Evolutionary conservation across 129 eudicot species (phyloP).

Genomic region (Pittosporum tobira): DNA sequence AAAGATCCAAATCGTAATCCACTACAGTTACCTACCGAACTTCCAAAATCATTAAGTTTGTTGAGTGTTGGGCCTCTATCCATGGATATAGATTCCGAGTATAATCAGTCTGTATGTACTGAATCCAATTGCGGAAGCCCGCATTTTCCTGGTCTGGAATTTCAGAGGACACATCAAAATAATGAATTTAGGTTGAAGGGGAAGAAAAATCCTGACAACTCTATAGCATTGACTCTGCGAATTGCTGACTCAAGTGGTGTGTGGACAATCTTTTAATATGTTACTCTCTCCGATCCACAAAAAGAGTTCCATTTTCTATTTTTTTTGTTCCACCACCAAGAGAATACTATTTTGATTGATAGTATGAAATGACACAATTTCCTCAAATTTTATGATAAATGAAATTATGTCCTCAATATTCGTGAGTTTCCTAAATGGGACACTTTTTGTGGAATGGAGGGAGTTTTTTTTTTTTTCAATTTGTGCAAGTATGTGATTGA

Average conservation of each 20-base stretch:
- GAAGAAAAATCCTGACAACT: conserved; percentile 35
- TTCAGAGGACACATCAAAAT: conserved; percentile 34
- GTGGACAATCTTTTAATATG: conserved; percentile 1
- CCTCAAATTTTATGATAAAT: too few relatives aligned
- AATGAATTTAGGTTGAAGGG: conserved; percentile 43
- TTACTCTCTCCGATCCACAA: neutral
- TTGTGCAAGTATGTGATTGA: neutral
- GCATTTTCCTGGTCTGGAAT: conserved; percentile 28
- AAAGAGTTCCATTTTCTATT: too few relatives aligned
- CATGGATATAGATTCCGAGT: conserved; percentile 45
- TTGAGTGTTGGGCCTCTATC: conserved; percentile 23
- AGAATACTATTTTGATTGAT: too few relatives aligned
- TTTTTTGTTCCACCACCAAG: too few relatives aligned
- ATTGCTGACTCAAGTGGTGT: conserved; percentile 49
- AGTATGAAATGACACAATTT: too few relatives aligned
- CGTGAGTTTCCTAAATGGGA: too few relatives aligned
- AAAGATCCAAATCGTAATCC: conserved; percentile 20
- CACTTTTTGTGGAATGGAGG: too few relatives aligned
- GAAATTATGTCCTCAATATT: too few relatives aligned
- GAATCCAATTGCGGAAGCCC: conserved; percentile 23
- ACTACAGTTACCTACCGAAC: conserved; percentile 12
- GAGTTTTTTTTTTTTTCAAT: too few relatives aligned
- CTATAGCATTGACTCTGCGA: conserved; percentile 47
- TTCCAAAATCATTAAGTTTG: conserved; percentile 22
- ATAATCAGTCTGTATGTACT: conserved; percentile 27